These are phyloP conservation scores for Xylaria sp. DNA, from an alignment of 495 filamentous ascomycete genomes.

Conservation along the genomic window DNA sequence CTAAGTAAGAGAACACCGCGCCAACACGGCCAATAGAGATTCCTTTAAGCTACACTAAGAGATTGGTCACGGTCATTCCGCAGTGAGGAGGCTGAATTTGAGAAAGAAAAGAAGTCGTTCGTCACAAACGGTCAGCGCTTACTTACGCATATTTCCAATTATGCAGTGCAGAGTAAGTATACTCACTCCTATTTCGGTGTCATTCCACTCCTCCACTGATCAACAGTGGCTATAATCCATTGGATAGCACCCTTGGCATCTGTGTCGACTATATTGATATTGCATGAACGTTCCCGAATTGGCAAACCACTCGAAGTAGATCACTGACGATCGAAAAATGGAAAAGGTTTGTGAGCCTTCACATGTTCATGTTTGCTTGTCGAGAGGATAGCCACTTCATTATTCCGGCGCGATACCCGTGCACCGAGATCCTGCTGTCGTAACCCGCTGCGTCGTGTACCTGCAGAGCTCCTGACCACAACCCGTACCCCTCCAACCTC, in stretches of 20 bases:
- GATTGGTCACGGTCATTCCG: background rate
- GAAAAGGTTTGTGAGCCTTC: background rate
- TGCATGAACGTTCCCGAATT: conserved; percentile 5
- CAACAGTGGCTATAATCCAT: conserved; percentile 6
- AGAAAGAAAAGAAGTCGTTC: background rate
- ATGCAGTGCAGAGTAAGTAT: too few relatives aligned
- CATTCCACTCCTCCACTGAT: conserved; percentile 16
- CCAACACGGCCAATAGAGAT: conserved; percentile 1
- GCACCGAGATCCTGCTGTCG: conserved; percentile 24
- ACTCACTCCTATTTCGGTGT: conserved; percentile 20
- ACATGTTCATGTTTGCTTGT: conserved; percentile 19
- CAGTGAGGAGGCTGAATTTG: background rate
- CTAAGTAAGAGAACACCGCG: background rate
- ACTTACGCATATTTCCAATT: too few relatives aligned
- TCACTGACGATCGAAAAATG: background rate
- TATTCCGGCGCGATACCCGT: conserved; percentile 15
- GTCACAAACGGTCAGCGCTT: background rate
- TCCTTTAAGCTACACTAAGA: background rate
- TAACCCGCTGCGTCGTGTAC: conserved; percentile 10
- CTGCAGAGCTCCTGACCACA: background rate
- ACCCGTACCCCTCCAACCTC: background rate
- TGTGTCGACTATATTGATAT: background rate
- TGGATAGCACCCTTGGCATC: background rate
- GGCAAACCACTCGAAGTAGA: background rate
- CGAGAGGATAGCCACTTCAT: conserved; percentile 4